Evolutionary conservation across 495 filamentous ascomycete species (phyloP).

Genomic region (Penicillium diatomitis): DNA sequence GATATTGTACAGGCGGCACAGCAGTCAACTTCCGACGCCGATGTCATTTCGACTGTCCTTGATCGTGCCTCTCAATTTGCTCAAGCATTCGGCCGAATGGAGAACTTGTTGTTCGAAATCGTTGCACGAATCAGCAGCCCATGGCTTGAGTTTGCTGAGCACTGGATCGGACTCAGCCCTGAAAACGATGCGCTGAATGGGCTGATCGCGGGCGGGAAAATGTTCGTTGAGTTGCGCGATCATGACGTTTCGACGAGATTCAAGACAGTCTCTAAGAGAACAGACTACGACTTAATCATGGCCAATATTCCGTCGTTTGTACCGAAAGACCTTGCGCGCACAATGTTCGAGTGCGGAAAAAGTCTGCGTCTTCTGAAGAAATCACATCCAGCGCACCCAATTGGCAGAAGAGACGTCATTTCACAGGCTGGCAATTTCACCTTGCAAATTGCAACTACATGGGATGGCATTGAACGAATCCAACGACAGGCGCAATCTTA

Average conservation of each 20-base stretch:
- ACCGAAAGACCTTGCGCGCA: constrained; percentile 49
- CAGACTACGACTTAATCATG: constrained; percentile 52
- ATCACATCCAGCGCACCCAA: constrained; percentile 69
- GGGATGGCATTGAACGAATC: constrained; percentile 60
- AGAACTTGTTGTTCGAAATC: constrained; percentile 55
- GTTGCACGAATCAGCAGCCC: constrained; percentile 52
- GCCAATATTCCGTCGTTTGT: constrained; percentile 60
- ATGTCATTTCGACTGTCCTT: constrained; percentile 59
- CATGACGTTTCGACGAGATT: constrained; percentile 43
- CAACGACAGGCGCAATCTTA: constrained; percentile 54
- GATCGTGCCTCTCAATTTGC: constrained; percentile 53
- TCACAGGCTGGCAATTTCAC: constrained; percentile 39
- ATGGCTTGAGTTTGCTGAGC: constrained; percentile 62
- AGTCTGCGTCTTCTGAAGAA: constrained; percentile 64
- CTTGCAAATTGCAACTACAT: constrained; percentile 67
- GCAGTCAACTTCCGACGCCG: constrained; percentile 51
- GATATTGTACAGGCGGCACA: constrained; percentile 48
- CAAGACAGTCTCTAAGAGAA: constrained; percentile 41
- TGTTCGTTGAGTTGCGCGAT: constrained; percentile 52
- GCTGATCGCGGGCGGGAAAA: constrained; percentile 34
- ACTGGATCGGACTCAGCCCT: constrained; percentile 66
- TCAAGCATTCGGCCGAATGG: constrained; percentile 51
- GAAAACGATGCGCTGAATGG: constrained; percentile 39
- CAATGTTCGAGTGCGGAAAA: constrained; percentile 68
- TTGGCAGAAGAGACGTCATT: constrained; percentile 45